These are phyloP conservation scores for Symbiotaphrina buchneri DNA, from an alignment of 495 filamentous ascomycete genomes.

Conservation along the genomic window DNA sequence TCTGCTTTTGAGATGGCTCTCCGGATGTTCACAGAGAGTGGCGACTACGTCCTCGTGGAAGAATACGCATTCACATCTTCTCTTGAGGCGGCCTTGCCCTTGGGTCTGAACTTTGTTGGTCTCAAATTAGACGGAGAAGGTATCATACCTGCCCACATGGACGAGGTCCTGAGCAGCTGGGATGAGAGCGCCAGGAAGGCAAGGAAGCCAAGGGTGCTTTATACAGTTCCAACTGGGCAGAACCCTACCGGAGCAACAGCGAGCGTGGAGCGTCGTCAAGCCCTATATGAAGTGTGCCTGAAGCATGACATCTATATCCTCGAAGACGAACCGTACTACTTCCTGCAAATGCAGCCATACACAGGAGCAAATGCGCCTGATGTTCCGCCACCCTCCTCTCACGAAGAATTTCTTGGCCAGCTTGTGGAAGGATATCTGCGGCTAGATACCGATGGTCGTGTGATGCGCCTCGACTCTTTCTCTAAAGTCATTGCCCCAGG, in stretches of 20 bases:
- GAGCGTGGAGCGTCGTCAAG: slow-evolving; percentile 33
- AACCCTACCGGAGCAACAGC: slow-evolving; percentile 87
- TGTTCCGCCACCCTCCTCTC: slow-evolving; percentile 24
- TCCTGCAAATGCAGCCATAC: slow-evolving; percentile 87
- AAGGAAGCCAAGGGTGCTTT: slow-evolving; percentile 53
- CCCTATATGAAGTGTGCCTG: slow-evolving; percentile 52
- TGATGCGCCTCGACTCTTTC: slow-evolving; percentile 46
- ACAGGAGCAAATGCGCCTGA: neutral
- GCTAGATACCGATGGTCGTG: slow-evolving; percentile 41
- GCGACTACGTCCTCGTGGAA: slow-evolving; percentile 58
- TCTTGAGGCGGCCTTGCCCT: slow-evolving; percentile 55
- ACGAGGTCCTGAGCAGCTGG: slow-evolving; percentile 46
- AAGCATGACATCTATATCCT: slow-evolving; percentile 74
- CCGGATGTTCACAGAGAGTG: slow-evolving; percentile 51
- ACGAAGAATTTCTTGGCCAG: slow-evolving; percentile 33
- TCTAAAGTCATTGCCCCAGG: slow-evolving; percentile 45
- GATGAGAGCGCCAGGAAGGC: slow-evolving; percentile 28
- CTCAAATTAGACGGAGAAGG: slow-evolving; percentile 62
- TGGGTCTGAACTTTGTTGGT: slow-evolving; percentile 53
- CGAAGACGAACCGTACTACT: slow-evolving; percentile 93
- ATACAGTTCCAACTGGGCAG: slow-evolving; percentile 71
- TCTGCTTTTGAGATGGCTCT: slow-evolving; percentile 53
- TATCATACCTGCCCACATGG: slow-evolving; percentile 39
- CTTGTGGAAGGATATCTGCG: slow-evolving; percentile 38
- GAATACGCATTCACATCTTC: slow-evolving; percentile 72